Evolutionary conservation across 805 yeast genomes (phyloP).

Genomic region (Myxozyma kluyveri): DNA sequence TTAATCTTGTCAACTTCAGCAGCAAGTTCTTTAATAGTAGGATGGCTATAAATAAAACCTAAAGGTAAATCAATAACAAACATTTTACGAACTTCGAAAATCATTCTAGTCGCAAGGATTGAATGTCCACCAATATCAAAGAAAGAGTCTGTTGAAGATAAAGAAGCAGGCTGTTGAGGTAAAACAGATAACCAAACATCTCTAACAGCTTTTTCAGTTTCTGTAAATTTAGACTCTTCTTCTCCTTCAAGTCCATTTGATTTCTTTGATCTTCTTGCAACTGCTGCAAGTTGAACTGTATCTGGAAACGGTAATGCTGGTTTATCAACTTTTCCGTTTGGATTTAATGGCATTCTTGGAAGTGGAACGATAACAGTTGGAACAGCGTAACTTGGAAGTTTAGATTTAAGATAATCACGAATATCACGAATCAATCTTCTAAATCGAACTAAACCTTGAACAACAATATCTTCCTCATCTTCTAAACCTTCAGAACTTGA

Average conservation of each 20-base stretch:
- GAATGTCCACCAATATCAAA: constrained; percentile 98
- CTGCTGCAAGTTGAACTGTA: constrained; percentile 75
- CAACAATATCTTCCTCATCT: constrained; percentile 55
- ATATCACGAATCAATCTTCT: constrained; percentile 75
- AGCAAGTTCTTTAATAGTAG: constrained; percentile 80
- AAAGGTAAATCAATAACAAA: constrained; percentile 80
- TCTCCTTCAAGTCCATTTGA: constrained; percentile 39
- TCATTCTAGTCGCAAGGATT: constrained; percentile 94
- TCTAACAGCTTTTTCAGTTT: constrained; percentile 63
- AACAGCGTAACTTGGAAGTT: constrained; percentile 88
- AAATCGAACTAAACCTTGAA: constrained; percentile 73
- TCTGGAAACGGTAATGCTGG: constrained; percentile 96
- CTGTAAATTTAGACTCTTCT: constrained; percentile 54
- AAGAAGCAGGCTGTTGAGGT: constrained; percentile 78
- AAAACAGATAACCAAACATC: constrained; percentile 83
- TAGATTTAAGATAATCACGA: constrained; percentile 75
- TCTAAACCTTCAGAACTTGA: constrained; percentile 43
- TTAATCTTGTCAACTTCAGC: constrained; percentile 60
- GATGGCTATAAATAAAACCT: constrained; percentile 84
- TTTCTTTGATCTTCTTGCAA: constrained; percentile 50
- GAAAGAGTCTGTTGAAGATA: constrained; percentile 80
- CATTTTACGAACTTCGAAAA: constrained; percentile 80
- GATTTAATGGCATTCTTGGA: constrained; percentile 83
- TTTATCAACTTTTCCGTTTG: constrained; percentile 97
- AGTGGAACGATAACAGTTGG: constrained; percentile 91